Percentiles rank a stretch among this genome's conserved stretches.
Evolutionary conservation across 345 rosid genomes (phyloP).

Genomic region (Aquilaria sinensis): DNA sequence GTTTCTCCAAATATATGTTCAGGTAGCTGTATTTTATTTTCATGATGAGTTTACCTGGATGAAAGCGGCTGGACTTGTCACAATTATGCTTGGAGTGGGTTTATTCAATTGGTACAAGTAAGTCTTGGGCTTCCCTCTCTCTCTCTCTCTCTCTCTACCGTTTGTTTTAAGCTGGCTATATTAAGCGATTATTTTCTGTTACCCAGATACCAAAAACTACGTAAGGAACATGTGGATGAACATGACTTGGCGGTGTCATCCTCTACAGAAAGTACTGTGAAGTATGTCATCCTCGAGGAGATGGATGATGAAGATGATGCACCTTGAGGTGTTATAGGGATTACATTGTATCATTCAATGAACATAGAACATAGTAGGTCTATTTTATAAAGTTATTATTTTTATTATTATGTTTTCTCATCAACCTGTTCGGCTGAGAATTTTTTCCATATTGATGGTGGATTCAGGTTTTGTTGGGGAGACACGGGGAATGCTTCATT

Average conservation of each 20-base stretch:
- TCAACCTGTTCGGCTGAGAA: too few species aligned
- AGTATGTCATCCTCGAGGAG: slow-evolving; percentile 90
- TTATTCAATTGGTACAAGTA: slow-evolving; percentile 99
- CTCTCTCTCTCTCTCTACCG: neutral
- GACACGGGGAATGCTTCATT: too few species aligned
- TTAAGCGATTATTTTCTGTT: too few species aligned
- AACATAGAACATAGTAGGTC: slow-evolving; percentile 8
- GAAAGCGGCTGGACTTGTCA: slow-evolving; percentile 81
- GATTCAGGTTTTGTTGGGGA: too few species aligned
- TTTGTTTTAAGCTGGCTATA: neutral
- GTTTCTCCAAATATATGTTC: slow-evolving; percentile 16
- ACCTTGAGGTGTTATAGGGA: slow-evolving; percentile 19
- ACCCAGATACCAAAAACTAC: slow-evolving; percentile 69
- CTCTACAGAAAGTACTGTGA: slow-evolving; percentile 33
- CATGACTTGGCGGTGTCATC: slow-evolving; percentile 20
- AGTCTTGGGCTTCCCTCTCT: slow-evolving; percentile 25
- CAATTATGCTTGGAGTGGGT: slow-evolving; percentile 84
- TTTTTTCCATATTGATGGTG: too few species aligned
- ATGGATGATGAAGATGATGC: slow-evolving; percentile 58
- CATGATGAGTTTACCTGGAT: slow-evolving; percentile 94
- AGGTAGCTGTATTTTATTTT: slow-evolving; percentile 98
- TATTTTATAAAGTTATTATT: too few species aligned
- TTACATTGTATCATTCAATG: slow-evolving; percentile 5
- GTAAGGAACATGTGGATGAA: slow-evolving; percentile 34
- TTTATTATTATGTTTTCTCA: too few species aligned